A percentile compares a stretch with the other conserved stretches of the same genome.
Evolutionary conservation across 345 rosid species (phyloP).

Genomic region (Populus alba): DNA sequence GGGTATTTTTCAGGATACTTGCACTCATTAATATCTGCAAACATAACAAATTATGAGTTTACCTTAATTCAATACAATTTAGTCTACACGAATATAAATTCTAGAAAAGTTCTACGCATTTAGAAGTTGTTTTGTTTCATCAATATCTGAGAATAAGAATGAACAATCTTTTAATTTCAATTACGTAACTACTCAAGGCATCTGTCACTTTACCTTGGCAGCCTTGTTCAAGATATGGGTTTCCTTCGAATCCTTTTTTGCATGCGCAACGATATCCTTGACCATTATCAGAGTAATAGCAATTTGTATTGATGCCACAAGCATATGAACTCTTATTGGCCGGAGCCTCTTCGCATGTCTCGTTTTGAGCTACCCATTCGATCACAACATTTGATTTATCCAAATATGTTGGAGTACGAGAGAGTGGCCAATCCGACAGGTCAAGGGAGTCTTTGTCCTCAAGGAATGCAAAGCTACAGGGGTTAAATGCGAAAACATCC

Average conservation of each 20-base stretch:
- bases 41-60: not conserved
- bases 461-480: too few species aligned
- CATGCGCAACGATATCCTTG: constrained; percentile 12
- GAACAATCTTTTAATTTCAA: not conserved
- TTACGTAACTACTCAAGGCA: not conserved
- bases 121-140: too few species aligned
- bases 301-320: constrained; percentile 7
- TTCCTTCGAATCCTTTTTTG: constrained; percentile 18
- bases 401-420: too few species aligned
- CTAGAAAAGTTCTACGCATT: too few species aligned
- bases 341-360: not conserved
- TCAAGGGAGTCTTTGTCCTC: too few species aligned
- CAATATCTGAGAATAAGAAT: too few species aligned
- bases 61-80: not conserved
- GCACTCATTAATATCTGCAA: constrained; percentile 16
- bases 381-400: not conserved
- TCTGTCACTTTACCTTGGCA: constrained; percentile 12
- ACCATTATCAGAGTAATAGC: not conserved
- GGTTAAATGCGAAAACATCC: too few species aligned
- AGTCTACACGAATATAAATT: too few species aligned
- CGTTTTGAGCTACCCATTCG: constrained; percentile 12
- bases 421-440: too few species aligned
- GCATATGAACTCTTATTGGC: not conserved
- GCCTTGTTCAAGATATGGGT: constrained; percentile 11
- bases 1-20: not conserved